Evolutionary conservation across 768 basidiomycete genomes (phyloP), one percentile per base, ranked within the genome.

Genomic region (Gymnopilus junonius): DNA sequence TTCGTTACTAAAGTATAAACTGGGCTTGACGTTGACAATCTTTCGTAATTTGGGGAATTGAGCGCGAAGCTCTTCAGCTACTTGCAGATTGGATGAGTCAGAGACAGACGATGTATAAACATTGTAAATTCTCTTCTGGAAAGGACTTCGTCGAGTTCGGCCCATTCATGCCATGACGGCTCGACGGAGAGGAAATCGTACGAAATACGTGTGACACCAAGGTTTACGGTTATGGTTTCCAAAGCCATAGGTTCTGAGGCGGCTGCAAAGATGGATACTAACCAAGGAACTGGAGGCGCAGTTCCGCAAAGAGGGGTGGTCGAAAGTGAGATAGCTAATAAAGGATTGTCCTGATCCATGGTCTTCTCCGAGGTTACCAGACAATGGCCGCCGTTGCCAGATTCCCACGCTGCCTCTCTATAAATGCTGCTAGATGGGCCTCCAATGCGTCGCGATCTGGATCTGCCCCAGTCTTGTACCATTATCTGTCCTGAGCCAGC

Each of bases 401-500:
- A 34, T 25, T 50, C 55, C 43, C 56, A 42, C 55, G 46, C 55
- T 37, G 45, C n/a, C 56, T 29, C 48, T 51, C 48, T 51, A 51
- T 51, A 58, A 45, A 58, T 45, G 50, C 27, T 61, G 3, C 2
- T n/a, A 7, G 17, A 25, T 61, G 23, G 20, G 29, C 31, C 23
- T 32, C 15, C 25, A 29, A 56, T 46, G 53, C 61, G 50, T 65
- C 55, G 69, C 70, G 71, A 71, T 73, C 72, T 71, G 72, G 72
- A 73, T 71, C 69, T 64, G 70, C 68, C 69, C 62, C 59, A 45
- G n/a, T n/a, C n/a, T n/a, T n/a, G n/a, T n/a, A n/a, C n/a, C n/a
- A n/a, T n/a, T n/a, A n/a, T n/a, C n/a, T n/a, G n/a, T n/a, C n/a
- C 50, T 64, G 39, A 39, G 51, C 42, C 51, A 37, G 46, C 58